Base-by-base conservation (phyloP, 2,329 filamentous ascomycete genomes). In the Fusarium albidum region DNA sequence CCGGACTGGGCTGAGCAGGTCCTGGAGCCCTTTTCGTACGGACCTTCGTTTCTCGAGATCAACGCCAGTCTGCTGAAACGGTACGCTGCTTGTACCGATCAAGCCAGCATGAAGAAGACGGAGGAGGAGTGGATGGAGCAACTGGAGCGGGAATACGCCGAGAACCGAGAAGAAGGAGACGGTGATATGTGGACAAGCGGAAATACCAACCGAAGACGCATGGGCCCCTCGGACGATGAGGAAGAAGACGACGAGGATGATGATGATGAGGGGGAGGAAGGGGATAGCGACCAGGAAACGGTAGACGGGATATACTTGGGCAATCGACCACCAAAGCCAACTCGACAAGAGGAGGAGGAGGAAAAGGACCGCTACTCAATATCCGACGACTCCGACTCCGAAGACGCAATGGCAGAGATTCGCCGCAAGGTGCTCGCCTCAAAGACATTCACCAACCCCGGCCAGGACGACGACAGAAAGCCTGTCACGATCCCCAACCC, bases 131-230 rank as follows among this genome's bases (percentile, higher is more conserved):
- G 95, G 94, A 83, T 99, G 74, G 87, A 86, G 48, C 88, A 93
- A 75, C 82, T 99, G 59, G 94, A 99, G 76, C 85, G 86, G 62
- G 95, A 98, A 72, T 98, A 96, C 68, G 80, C 85, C 12, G 89
- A 95, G 51, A 96, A 86, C 67, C 83, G 93, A 56, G 85, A 85
- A 48, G 83, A 85, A 32, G 85, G 85, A 26, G 82, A 81, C 14
- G 85, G 87, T 47, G 92, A 96, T 75, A 87, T 91, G 52, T 98
- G 94, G 95, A 89, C 87, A n/a, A 88, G 86, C 10, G 94, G 94
- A 7, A 98, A 98, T 67, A 86, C 89, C 65, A 98, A 98, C 68
- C 82, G 89, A 57, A 77, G 83, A 27, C 69, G 80, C 5, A 65
- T 79, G 18, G 78, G 80, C 37, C 79, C 81, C 27, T 84, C 83